Percentiles rank a stretch among this genome's conserved stretches.
phyloP scores from a whole-genome alignment of 2,329 filamentous ascomycete genomes.

The Amesomyces nigricolor region DNA sequence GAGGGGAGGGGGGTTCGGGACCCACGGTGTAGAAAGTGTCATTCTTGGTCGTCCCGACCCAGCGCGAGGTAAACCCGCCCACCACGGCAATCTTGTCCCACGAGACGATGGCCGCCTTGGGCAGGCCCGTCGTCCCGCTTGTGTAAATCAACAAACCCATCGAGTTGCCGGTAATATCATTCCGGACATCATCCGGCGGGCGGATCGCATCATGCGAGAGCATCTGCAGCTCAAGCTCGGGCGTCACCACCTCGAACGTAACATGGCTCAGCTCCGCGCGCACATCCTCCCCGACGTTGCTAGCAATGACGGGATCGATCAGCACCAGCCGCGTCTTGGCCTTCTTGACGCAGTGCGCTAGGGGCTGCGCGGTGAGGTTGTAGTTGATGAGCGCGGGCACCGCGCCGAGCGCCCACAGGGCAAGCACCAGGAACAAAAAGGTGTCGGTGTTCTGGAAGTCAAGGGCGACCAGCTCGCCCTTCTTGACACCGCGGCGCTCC shows the following conservation, averaged over 20 bases:
- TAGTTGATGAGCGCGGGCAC: constrained; percentile 86
- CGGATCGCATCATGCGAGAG: constrained; percentile 47
- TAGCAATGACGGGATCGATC: constrained; percentile 57
- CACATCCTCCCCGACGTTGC: constrained; percentile 54
- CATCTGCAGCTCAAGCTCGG: constrained; percentile 51
- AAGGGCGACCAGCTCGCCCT: constrained; percentile 72
- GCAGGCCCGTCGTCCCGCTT: constrained; percentile 77
- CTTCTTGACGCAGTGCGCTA: constrained; percentile 68
- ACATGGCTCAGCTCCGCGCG: constrained; percentile 45
- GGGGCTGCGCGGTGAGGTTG: constrained; percentile 64
- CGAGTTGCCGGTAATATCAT: constrained; percentile 45
- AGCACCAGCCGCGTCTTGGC: constrained; percentile 63
- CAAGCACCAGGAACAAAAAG: constrained; percentile 70
- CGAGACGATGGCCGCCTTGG: constrained; percentile 72
- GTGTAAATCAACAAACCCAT: constrained; percentile 78
- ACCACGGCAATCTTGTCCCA: constrained; percentile 60
- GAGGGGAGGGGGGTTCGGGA: not conserved
- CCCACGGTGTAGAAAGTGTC: constrained; percentile 73
- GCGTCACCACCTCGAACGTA: constrained; percentile 56
- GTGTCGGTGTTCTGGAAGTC: constrained; percentile 76
- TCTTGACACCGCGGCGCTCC: constrained; percentile 55
- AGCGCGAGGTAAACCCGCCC: constrained; percentile 46
- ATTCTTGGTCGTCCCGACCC: constrained; percentile 51
- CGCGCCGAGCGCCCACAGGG: constrained; percentile 76
- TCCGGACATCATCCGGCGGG: constrained; percentile 52